A percentile compares a stretch with the other conserved stretches of the same genome.
Evolutionary conservation across 2,329 filamentous ascomycete species (phyloP).

Genomic region (Dactylellina cionopaga): DNA sequence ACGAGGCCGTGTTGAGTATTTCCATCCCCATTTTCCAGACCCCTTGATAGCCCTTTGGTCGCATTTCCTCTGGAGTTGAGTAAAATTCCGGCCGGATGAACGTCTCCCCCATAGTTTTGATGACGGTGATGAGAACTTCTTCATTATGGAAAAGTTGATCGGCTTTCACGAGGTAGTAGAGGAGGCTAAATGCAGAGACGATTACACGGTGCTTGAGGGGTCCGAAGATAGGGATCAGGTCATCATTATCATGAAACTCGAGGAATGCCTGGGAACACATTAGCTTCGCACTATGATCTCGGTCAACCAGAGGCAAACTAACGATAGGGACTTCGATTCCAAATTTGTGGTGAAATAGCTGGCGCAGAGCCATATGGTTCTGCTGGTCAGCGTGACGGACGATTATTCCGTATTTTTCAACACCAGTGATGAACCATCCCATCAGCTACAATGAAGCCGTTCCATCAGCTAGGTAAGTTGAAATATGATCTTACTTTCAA

Average conservation of each 20-base stretch:
- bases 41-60: conserved; percentile 29
- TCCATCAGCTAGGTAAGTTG: no score
- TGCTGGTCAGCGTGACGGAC: conserved; percentile 18
- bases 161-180: conserved; percentile 16
- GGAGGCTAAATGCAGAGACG: conserved; percentile 27
- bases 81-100: conserved; percentile 15
- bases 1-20: neutral
- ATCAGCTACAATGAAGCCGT: no score
- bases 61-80: neutral
- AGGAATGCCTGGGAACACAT: conserved; percentile 15
- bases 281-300: neutral
- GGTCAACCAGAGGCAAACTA: neutral
- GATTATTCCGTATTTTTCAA: conserved; percentile 34
- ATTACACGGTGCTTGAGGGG: conserved; percentile 22
- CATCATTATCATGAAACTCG: conserved; percentile 9
- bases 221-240: conserved; percentile 20
- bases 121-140: conserved; percentile 11
- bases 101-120: conserved; percentile 1
- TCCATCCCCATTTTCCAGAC: conserved; percentile 36
- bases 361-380: conserved; percentile 3
- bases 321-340: conserved; percentile 17
- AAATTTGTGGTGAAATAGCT: conserved; percentile 9
- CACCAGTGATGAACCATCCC: conserved; percentile 34
- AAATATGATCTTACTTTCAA: no score
- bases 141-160: conserved; percentile 8